Conservation (phyloP, 1,284 basidiomycete genomes). For the Rhodotorula mucilaginosa region DNA sequence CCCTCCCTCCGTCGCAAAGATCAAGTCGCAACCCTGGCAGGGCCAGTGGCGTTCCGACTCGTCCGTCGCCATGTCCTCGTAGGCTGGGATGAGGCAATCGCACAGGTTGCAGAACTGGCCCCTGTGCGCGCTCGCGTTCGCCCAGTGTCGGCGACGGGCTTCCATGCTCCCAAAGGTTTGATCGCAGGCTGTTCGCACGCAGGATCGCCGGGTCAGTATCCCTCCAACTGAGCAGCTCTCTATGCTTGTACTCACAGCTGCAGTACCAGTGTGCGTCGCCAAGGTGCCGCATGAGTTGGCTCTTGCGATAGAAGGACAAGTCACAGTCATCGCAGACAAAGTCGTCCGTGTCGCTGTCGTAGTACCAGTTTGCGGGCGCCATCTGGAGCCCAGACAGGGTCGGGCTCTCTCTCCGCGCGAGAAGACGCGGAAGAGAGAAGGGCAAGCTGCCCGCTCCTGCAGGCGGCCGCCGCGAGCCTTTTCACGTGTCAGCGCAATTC, state of each 20-base stretch:
- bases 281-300: background rate
- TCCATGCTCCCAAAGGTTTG: background rate
- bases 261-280: background rate
- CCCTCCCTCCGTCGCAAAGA: constrained; percentile 51
- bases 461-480: too few relatives aligned
- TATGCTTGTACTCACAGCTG: background rate
- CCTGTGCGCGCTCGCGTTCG: constrained; percentile 44
- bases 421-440: too few relatives aligned
- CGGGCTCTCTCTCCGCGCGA: background rate
- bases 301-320: too few relatives aligned
- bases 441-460: too few relatives aligned
- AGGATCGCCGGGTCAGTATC: too few relatives aligned
- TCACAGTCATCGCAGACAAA: background rate
- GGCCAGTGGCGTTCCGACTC: constrained; percentile 10
- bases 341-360: background rate
- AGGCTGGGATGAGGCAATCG: constrained; percentile 48
- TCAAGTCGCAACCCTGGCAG: constrained; percentile 17
- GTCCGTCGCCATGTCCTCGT: constrained; percentile 20
- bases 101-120: constrained; percentile 57
- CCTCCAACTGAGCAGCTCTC: background rate
- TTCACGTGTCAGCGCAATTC: too few relatives aligned
- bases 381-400: background rate
- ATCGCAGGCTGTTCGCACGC: background rate
- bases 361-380: background rate
- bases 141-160: constrained; percentile 17